These are phyloP conservation scores for Neonectria sp. DNA, from an alignment of 2,329 filamentous ascomycete genomes.

Conservation along the genomic window DNA sequence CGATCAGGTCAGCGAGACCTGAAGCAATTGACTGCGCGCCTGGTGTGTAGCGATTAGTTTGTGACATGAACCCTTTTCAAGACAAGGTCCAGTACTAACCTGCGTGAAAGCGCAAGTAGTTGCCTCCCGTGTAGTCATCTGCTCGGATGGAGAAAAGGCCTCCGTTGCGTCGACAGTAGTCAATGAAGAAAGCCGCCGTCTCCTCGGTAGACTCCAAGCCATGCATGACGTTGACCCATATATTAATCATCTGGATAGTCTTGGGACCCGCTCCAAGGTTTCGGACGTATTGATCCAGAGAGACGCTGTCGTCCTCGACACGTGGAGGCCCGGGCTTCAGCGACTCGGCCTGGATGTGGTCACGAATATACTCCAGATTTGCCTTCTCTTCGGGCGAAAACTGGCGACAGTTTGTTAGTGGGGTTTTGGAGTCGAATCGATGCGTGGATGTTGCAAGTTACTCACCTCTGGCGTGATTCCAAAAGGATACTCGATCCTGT, in stretches of 20 bases:
- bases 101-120: constrained; percentile 51
- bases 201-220: constrained; percentile 54
- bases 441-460: background rate
- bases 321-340: constrained; percentile 41
- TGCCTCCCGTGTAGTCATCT: constrained; percentile 53
- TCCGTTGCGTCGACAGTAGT: constrained; percentile 55
- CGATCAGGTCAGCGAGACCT: constrained; percentile 47
- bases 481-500: constrained; percentile 36
- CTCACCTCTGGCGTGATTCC: constrained; percentile 44
- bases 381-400: constrained; percentile 51
- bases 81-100: constrained; percentile 29
- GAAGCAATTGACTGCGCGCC: constrained; percentile 47
- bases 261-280: constrained; percentile 50
- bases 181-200: constrained; percentile 55
- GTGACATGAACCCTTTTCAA: background rate
- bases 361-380: constrained; percentile 52
- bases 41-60: constrained; percentile 12
- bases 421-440: too few relatives aligned
- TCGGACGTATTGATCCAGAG: constrained; percentile 53
- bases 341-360: constrained; percentile 54
- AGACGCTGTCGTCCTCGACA: constrained; percentile 50
- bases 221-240: constrained; percentile 56
- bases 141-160: constrained; percentile 54
- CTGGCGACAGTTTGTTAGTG: constrained; percentile 30
- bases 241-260: constrained; percentile 52